Percentiles rank a stretch among this genome's conserved stretches.
These are phyloP conservation scores for Gossypium australe DNA, from an alignment of 345 rosid species.

Conservation along the genomic window DNA sequence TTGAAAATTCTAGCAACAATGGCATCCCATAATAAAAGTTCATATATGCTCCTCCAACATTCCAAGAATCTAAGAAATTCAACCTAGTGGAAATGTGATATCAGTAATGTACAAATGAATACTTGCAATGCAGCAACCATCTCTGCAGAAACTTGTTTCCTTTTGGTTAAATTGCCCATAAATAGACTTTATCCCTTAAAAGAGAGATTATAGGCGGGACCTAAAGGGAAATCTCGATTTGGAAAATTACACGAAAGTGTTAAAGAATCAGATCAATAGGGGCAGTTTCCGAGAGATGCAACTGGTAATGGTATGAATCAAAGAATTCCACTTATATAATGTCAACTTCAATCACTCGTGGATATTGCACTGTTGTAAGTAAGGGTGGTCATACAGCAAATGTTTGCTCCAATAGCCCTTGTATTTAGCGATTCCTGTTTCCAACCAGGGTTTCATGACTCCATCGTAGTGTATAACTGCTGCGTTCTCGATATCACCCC, in stretches of 20 bases:
- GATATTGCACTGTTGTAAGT: conserved; percentile 63
- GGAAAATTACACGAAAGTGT: conserved; percentile 35
- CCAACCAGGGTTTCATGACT: conserved; percentile 93
- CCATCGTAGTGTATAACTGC: conserved; percentile 91
- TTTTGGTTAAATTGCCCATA: conserved; percentile 11
- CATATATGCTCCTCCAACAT: background rate
- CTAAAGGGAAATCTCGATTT: conserved; percentile 13
- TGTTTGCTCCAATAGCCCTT: conserved; percentile 70
- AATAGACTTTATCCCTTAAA: conserved; percentile 26
- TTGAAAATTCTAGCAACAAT: background rate
- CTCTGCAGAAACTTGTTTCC: conserved; percentile 19
- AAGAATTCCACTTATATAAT: conserved; percentile 6
- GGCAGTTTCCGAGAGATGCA: conserved; percentile 12
- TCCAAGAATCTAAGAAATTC: background rate
- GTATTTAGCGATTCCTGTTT: conserved; percentile 64
- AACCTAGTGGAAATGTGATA: conserved; percentile 1
- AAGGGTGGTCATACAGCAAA: conserved; percentile 42
- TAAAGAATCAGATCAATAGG: conserved; percentile 27
- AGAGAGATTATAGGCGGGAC: conserved; percentile 12
- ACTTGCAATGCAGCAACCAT: conserved; percentile 1
- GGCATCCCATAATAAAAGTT: background rate
- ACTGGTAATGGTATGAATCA: conserved; percentile 4
- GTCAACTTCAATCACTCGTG: conserved; percentile 36
- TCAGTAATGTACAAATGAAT: conserved; percentile 28
- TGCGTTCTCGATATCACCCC: conserved; percentile 48